A percentile compares a stretch with the other conserved stretches of the same genome.
Evolutionary conservation across 306 rosid genomes (phyloP).

Genomic region (Cicer arietinum): DNA sequence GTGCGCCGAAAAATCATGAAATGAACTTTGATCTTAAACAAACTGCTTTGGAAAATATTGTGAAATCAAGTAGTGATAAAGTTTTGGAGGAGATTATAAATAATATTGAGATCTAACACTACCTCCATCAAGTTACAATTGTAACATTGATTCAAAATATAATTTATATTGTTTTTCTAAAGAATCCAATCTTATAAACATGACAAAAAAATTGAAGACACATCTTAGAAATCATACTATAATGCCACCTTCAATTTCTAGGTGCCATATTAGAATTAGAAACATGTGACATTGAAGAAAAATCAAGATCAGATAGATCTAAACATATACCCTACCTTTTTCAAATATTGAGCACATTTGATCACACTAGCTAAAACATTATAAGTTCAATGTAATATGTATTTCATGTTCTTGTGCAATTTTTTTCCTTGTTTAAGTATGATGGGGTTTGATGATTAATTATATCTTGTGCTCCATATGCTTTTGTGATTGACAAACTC

Average conservation of each 20-base stretch:
- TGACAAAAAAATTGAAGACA: no score
- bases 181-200: no score
- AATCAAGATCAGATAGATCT: slow-evolving; percentile 58
- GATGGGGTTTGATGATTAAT: slow-evolving; percentile 41
- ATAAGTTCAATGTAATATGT: slow-evolving; percentile 41
- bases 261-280: slow-evolving; percentile 47
- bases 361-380: slow-evolving; percentile 50
- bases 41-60: slow-evolving; percentile 50
- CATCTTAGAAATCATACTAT: no score
- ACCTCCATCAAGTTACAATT: slow-evolving; percentile 71
- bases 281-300: slow-evolving; percentile 55
- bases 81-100: slow-evolving; percentile 56
- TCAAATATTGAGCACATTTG: slow-evolving; percentile 61
- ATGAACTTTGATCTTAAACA: slow-evolving; percentile 58
- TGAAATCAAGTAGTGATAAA: slow-evolving; percentile 48
- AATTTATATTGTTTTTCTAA: slow-evolving; percentile 68
- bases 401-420: slow-evolving; percentile 41
- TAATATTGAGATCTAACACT: slow-evolving; percentile 76
- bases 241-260: slow-evolving; percentile 45
- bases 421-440: slow-evolving; percentile 42
- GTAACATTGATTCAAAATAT: slow-evolving; percentile 64
- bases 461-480: slow-evolving; percentile 41
- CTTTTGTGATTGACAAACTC: slow-evolving; percentile 33
- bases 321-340: slow-evolving; percentile 71
- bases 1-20: slow-evolving; percentile 30